Conservation (phyloP, 768 basidiomycete genomes). For the Mycena capillaripes region DNA sequence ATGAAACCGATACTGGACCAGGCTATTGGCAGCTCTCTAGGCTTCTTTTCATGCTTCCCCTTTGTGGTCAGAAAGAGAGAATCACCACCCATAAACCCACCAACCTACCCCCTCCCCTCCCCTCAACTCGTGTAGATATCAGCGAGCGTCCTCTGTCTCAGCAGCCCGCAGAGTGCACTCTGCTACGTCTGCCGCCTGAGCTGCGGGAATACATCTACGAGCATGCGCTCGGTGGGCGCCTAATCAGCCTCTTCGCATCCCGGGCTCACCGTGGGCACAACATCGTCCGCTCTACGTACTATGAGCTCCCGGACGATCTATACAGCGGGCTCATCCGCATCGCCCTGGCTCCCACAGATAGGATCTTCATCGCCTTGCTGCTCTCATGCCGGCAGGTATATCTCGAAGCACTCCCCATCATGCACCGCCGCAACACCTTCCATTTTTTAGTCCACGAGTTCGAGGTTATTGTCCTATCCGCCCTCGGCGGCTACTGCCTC, state of each 20-base stretch:
- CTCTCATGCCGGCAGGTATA: constrained; percentile 24
- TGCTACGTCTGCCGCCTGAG: background rate
- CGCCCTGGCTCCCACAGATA: background rate
- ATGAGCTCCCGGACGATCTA: background rate
- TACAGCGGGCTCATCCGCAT: background rate
- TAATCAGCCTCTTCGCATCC: background rate
- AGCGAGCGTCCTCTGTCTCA: background rate
- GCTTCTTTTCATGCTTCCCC: background rate
- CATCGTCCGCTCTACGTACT: background rate
- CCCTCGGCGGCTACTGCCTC: background rate
- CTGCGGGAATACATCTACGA: constrained; percentile 21
- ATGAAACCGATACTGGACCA: too few species aligned
- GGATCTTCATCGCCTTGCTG: background rate
- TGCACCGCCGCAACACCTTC: constrained; percentile 21
- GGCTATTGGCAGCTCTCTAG: too few species aligned
- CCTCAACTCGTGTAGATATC: background rate
- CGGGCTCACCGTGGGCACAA: background rate
- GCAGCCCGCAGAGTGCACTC: background rate
- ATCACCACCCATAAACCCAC: background rate
- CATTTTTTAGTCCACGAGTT: background rate
- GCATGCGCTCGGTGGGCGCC: constrained; percentile 13
- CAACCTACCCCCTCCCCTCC: background rate
- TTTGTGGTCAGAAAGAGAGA: background rate
- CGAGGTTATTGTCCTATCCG: background rate
- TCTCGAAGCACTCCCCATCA: constrained; percentile 17